phyloP scores from a whole-genome alignment of 2,329 filamentous ascomycete species.

The Torrubiellomyces zombiae region DNA sequence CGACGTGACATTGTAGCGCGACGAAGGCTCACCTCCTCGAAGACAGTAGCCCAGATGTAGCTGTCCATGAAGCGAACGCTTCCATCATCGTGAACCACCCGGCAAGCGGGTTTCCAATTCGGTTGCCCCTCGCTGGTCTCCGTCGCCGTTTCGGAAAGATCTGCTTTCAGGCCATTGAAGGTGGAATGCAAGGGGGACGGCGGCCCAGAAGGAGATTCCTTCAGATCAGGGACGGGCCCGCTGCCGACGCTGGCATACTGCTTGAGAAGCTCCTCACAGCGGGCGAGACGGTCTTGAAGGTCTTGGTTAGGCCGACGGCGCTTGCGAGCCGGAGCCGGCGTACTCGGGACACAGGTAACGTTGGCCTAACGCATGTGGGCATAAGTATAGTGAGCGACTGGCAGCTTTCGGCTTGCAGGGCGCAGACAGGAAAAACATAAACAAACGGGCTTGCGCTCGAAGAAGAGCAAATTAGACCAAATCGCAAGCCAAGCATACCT shows the following conservation, averaged over 20 bases:
- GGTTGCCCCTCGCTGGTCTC: slow-evolving; percentile 13
- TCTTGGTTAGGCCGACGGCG: slow-evolving; percentile 43
- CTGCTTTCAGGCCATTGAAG: slow-evolving; percentile 8
- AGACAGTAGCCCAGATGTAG: slow-evolving; percentile 33
- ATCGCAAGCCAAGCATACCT: slow-evolving; percentile 30
- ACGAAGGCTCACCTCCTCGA: slow-evolving; percentile 32
- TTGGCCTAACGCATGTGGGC: slow-evolving; percentile 28
- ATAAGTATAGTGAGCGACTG: too few species aligned
- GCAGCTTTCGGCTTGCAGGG: too few species aligned
- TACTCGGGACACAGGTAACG: slow-evolving; percentile 41
- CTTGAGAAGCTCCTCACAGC: slow-evolving; percentile 41
- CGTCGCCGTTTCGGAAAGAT: slow-evolving; percentile 11
- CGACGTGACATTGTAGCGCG: too few species aligned
- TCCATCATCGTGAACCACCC: slow-evolving; percentile 38
- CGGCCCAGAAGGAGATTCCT: too few species aligned
- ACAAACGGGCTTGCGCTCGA: neutral
- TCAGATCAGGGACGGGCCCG: too few species aligned
- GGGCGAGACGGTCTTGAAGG: slow-evolving; percentile 40
- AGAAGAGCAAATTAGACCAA: slow-evolving; percentile 1
- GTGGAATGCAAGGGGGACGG: slow-evolving; percentile 5
- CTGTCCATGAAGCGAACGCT: slow-evolving; percentile 41
- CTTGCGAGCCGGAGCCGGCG: slow-evolving; percentile 42
- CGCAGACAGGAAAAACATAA: neutral
- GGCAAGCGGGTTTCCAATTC: slow-evolving; percentile 29
- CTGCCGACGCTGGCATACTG: slow-evolving; percentile 36